Conservation (phyloP, 1,284 basidiomycete species). For the Naganishia sp. region DNA sequence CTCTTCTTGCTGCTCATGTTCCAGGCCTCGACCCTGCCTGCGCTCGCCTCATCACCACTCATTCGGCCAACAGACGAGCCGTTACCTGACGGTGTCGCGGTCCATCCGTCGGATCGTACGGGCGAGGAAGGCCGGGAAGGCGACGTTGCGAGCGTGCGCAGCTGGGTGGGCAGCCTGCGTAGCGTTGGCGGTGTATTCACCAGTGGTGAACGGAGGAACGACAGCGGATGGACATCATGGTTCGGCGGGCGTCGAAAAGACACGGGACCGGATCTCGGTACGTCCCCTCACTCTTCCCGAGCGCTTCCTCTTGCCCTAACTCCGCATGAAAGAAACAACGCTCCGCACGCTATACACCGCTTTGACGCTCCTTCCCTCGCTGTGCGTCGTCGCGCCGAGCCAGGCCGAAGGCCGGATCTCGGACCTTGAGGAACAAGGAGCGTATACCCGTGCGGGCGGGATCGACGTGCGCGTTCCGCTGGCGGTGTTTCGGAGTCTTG, state of each 20-base stretch:
- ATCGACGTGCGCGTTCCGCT: constrained; percentile 52
- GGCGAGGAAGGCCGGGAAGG: constrained; percentile 37
- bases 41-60: constrained; percentile 44
- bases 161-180: constrained; percentile 53
- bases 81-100: constrained; percentile 43
- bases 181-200: constrained; percentile 45
- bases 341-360: constrained; percentile 49
- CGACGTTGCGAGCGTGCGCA: constrained; percentile 50
- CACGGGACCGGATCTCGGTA: constrained; percentile 49
- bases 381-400: constrained; percentile 50
- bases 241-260: constrained; percentile 39
- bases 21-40: constrained; percentile 40
- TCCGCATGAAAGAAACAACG: constrained; percentile 40
- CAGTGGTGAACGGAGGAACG: constrained; percentile 27
- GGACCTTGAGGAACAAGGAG: constrained; percentile 50
- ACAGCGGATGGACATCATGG: constrained; percentile 28
- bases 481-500: constrained; percentile 50
- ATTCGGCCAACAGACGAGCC: constrained; percentile 51
- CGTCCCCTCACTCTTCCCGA: neutral
- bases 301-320: neutral
- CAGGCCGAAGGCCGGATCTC: constrained; percentile 47
- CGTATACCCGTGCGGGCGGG: constrained; percentile 50
- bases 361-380: constrained; percentile 50
- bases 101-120: constrained; percentile 40
- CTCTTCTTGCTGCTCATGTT: constrained; percentile 51